Conservation (phyloP, 805 yeast species). For the Saturnispora gosingensis region DNA sequence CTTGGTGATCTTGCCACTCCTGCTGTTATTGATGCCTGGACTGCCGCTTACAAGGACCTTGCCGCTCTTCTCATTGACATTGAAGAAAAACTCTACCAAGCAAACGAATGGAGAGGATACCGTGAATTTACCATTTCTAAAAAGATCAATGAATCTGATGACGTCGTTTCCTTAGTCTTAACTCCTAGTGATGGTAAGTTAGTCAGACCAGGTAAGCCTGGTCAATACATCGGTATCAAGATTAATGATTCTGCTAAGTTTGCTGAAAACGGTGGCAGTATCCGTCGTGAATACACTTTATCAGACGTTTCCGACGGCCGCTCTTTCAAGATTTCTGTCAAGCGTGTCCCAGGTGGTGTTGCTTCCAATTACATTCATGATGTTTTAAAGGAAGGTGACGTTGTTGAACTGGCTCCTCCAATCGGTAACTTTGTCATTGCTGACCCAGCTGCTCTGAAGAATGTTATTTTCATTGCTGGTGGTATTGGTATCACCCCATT, state of each 20-base stretch:
- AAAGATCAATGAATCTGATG: slow-evolving; percentile 34
- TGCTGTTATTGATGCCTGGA: slow-evolving; percentile 55
- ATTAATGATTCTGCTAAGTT: background rate
- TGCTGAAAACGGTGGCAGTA: background rate
- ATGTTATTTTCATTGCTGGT: slow-evolving; percentile 41
- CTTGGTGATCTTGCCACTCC: slow-evolving; percentile 54
- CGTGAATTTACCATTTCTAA: slow-evolving; percentile 38
- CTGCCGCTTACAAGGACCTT: slow-evolving; percentile 51
- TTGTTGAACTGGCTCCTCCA: slow-evolving; percentile 46
- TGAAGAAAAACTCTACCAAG: slow-evolving; percentile 39
- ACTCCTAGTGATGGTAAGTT: slow-evolving; percentile 33
- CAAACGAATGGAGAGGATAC: slow-evolving; percentile 47
- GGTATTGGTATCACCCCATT: slow-evolving; percentile 67
- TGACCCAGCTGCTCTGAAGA: slow-evolving; percentile 15
- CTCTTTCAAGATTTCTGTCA: slow-evolving; percentile 48
- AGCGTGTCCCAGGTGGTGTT: slow-evolving; percentile 37
- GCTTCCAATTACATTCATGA: slow-evolving; percentile 45
- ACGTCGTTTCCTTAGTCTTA: slow-evolving; percentile 45
- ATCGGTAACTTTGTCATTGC: slow-evolving; percentile 36
- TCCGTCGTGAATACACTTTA: slow-evolving; percentile 49
- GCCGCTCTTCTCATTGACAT: slow-evolving; percentile 52
- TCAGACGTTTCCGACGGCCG: slow-evolving; percentile 31
- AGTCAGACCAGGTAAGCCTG: background rate
- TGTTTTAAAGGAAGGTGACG: slow-evolving; percentile 38
- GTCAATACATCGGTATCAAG: slow-evolving; percentile 10